Evolutionary conservation across 2,329 filamentous ascomycete genomes (phyloP), one percentile per base, ranked within the genome.

Genomic region (Endoconidiophora laricicola): DNA sequence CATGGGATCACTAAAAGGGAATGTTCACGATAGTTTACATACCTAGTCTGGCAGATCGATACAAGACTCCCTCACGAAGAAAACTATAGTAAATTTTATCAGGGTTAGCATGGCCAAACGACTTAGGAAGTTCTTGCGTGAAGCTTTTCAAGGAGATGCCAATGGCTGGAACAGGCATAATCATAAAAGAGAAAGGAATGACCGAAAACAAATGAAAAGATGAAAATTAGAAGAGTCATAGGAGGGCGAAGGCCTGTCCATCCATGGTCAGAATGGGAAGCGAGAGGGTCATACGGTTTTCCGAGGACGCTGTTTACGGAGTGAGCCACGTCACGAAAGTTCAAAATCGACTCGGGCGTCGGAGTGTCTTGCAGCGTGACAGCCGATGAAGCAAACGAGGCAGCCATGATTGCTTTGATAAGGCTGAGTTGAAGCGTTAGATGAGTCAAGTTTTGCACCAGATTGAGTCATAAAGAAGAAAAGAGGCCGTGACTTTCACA

Each of bases 271-370:
- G 14, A 18, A 23, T 39, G 6, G n/a, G 23, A 16, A 38, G n/a
- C 9, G 37, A 39, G n/a, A n/a, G 36, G 9, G 37, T 59, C 66
- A 56, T 66, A 79, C 79, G 69, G 72, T 55, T 67, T 66, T 22
- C 71, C 71, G 3, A 76, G 62, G 54, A 72, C 72, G 23, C 64
- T 59, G 57, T 87, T 87, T 56, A 86, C 69, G 0, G 76, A 78
- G 55, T 69, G 66, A 39, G 79, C 83, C 41, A 88, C 79, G 68
- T 90, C 84, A 52, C 85, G 77, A 60, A 88, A 86, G 62, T 90
- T 90, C 57, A 81, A 65, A 46, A 88, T 70, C 48, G 56, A 55
- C 24, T 47, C 26, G 23, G 47, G 37, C 39, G 29, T 44, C 16
- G 20, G 29, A 10, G 29, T 43, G 7, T 26, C 40, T n/a, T 22